Evolutionary conservation across 805 yeast species (phyloP).

Genomic region (Ogataea degrootiae): DNA sequence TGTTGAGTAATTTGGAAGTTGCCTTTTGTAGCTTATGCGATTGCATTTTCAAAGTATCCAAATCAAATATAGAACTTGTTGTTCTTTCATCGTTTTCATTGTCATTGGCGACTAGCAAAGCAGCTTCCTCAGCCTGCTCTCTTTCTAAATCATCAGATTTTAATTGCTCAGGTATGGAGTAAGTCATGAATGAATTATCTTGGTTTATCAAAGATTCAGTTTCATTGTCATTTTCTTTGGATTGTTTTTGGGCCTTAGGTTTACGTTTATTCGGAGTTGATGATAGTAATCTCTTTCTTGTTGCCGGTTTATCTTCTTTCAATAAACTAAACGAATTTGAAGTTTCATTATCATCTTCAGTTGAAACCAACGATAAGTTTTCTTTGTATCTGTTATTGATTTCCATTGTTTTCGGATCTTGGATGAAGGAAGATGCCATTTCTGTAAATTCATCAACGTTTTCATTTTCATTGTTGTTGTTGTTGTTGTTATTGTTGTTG

Average conservation of each 20-base stretch:
- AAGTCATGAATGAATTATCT: not conserved
- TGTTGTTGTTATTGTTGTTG: not conserved
- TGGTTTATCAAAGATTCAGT: slow-evolving; percentile 1
- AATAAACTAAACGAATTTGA: not conserved
- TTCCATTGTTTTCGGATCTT: slow-evolving; percentile 5
- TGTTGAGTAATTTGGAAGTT: too few species aligned
- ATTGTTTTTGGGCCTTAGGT: not conserved
- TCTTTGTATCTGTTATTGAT: slow-evolving; percentile 15
- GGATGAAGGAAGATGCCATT: not conserved
- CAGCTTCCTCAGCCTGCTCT: slow-evolving; percentile 3
- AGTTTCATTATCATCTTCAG: not conserved
- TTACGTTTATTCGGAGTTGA: not conserved
- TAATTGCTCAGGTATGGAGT: slow-evolving; percentile 12
- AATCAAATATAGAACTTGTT: not conserved
- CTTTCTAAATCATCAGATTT: slow-evolving; percentile 14
- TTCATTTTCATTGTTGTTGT: slow-evolving; percentile 2
- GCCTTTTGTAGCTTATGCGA: too few species aligned
- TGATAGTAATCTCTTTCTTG: not conserved
- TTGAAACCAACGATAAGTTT: slow-evolving; percentile 1
- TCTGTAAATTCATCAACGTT: not conserved
- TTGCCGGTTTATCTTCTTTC: not conserved
- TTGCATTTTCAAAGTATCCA: too few species aligned
- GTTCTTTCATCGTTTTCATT: not conserved
- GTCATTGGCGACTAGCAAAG: not conserved
- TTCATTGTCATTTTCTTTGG: not conserved